Conservation (phyloP, 345 rosid species). For the Cardamine resedifolia region DNA sequence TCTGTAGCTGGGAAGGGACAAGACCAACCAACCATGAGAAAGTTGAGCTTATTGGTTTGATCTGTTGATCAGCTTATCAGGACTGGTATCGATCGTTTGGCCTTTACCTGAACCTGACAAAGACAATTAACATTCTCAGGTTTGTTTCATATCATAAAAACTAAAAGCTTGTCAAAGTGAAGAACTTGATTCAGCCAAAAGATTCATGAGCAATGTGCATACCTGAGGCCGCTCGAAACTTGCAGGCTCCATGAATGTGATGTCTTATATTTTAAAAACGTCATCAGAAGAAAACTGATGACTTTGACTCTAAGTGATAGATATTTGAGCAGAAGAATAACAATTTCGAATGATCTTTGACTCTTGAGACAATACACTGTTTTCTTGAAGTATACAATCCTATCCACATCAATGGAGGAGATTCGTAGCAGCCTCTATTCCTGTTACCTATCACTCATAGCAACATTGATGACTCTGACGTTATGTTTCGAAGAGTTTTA, state of each 20-base stretch:
- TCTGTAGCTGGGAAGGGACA: conserved; percentile 13
- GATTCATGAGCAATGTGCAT: not conserved
- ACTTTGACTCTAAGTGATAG: not conserved
- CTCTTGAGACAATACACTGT: not conserved
- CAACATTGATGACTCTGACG: not conserved
- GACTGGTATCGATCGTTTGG: not conserved
- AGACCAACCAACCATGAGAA: conserved; percentile 11
- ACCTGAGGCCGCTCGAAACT: conserved; percentile 6
- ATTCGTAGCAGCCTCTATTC: conserved; percentile 1
- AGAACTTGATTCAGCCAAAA: not conserved
- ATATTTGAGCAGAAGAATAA: not conserved
- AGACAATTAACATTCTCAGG: not conserved
- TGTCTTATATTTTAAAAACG: not conserved
- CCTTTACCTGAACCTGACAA: conserved; percentile 15
- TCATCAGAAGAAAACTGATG: not conserved
- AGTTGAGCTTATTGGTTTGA: conserved; percentile 14
- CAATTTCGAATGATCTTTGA: conserved; percentile 8
- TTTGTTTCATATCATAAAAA: not conserved
- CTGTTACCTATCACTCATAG: not conserved
- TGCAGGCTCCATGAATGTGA: conserved; percentile 8
- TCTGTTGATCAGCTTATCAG: conserved; percentile 25
- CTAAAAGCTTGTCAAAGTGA: not conserved
- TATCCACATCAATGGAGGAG: conserved; percentile 8
- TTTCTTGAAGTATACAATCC: conserved; percentile 1
- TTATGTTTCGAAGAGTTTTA: not conserved